Conservation (phyloP, 768 basidiomycete species). For the Tricholoma flavovirens region DNA sequence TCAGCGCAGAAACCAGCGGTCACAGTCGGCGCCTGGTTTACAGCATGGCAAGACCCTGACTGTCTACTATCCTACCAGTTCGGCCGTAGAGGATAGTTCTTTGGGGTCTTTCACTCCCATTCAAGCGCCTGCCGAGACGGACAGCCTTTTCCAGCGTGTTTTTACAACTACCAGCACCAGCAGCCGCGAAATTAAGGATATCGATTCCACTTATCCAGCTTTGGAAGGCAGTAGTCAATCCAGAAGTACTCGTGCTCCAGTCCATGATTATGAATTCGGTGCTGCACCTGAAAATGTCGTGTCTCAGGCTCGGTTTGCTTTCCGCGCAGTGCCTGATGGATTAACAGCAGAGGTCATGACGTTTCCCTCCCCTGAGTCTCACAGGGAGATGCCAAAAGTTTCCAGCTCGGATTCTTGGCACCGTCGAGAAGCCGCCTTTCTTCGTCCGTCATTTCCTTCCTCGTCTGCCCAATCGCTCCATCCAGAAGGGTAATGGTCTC, state of each 20-base stretch:
- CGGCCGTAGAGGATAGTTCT: background rate
- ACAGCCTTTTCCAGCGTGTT: background rate
- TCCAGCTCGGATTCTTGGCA: background rate
- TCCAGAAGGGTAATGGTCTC: background rate
- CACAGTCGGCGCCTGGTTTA: background rate
- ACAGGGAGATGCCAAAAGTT: background rate
- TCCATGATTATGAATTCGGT: background rate
- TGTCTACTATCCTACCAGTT: background rate
- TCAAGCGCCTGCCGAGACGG: background rate
- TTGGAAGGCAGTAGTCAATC: background rate
- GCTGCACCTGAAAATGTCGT: background rate
- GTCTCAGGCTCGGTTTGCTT: background rate
- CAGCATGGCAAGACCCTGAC: background rate
- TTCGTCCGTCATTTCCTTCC: background rate
- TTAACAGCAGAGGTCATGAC: background rate
- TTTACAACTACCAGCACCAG: background rate
- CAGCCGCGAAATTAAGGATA: background rate
- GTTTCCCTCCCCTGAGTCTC: background rate
- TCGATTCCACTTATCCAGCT: background rate
- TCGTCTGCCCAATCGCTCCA: background rate
- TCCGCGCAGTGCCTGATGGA: background rate
- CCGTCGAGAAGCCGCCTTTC: background rate
- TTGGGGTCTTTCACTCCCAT: background rate
- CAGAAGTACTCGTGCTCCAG: background rate
- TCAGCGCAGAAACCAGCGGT: constrained; percentile 8